A percentile compares a stretch with the other conserved stretches of the same genome.
phyloP scores from a whole-genome alignment of 108 stramenopile species.

The Skeletonema marinoi region DNA sequence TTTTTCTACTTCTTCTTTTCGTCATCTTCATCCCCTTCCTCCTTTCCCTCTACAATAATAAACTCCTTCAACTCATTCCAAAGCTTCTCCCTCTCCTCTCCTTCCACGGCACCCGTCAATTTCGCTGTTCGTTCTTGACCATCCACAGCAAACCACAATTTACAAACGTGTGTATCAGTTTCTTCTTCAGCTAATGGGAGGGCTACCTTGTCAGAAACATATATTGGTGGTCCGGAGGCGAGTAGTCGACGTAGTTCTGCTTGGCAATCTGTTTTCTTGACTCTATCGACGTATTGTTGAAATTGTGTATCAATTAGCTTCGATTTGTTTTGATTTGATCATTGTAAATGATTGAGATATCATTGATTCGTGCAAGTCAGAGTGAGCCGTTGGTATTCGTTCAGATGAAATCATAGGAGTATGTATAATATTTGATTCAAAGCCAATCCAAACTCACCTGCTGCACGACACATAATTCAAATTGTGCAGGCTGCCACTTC shows the following conservation, averaged over 20 bases:
- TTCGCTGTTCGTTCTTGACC: conserved; percentile 59
- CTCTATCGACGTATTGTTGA: conserved; percentile 49
- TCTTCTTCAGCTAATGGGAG: conserved; percentile 68
- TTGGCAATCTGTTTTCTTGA: conserved; percentile 83
- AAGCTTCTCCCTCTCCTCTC: conserved; percentile 66
- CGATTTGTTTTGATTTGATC: not conserved
- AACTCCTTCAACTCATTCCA: conserved; percentile 77
- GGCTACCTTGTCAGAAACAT: conserved; percentile 65
- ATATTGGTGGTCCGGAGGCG: conserved; percentile 76
- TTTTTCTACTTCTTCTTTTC: conserved; percentile 21
- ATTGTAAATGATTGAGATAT: not conserved
- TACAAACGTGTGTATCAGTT: conserved; percentile 60
- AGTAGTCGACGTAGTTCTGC: conserved; percentile 78
- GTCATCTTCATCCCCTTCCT: conserved; percentile 73
- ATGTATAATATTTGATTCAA: too few relatives aligned
- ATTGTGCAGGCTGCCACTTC: conserved; percentile 71
- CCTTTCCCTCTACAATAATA: conserved; percentile 79
- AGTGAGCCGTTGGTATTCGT: not conserved
- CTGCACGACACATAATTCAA: conserved; percentile 66
- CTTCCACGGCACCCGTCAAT: conserved; percentile 71
- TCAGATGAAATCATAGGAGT: not conserved
- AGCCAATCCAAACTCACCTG: conserved; percentile 33
- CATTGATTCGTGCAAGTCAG: not conserved
- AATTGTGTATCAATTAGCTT: conserved; percentile 56
- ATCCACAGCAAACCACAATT: conserved; percentile 71